Percentiles rank a stretch among this genome's conserved stretches.
These are phyloP conservation scores for Mesembryanthemum crystallinum DNA, from an alignment of 148 eudicot species.

Conservation along the genomic window DNA sequence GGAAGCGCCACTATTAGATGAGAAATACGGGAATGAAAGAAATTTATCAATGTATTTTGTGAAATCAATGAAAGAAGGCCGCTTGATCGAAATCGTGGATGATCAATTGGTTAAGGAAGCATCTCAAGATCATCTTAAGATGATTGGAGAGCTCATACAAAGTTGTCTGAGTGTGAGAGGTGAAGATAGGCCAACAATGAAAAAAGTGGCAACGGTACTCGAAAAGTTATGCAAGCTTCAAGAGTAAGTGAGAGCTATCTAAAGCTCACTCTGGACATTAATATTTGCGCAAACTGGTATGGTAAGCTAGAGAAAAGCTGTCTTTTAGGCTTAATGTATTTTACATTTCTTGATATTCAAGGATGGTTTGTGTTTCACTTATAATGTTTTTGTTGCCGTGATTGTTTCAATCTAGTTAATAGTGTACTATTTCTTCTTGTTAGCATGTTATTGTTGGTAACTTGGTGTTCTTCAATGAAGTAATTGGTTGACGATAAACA, in stretches of 20 bases:
- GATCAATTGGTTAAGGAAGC: constrained; percentile 1
- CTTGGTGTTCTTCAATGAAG: no score
- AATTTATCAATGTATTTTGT: constrained; percentile 16
- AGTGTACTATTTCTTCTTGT: no score
- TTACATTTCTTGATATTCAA: no score
- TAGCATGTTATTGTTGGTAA: no score
- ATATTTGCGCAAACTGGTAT: no score
- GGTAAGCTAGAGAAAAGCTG: no score
- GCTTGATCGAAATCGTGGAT: background rate
- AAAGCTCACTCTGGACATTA: no score
- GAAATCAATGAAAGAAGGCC: background rate
- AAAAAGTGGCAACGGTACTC: background rate
- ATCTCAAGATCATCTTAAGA: background rate
- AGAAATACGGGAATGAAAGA: constrained; percentile 5
- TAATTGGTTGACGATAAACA: no score
- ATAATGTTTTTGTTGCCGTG: no score
- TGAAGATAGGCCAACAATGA: constrained; percentile 22
- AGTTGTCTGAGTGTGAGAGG: constrained; percentile 18
- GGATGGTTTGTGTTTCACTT: no score
- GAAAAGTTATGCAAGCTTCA: background rate
- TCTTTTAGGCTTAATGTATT: no score
- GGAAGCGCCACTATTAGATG: constrained; percentile 5
- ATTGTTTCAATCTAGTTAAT: no score
- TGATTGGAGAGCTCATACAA: background rate
- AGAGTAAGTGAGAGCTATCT: background rate